Evolutionary conservation across 2,329 filamentous ascomycete species (phyloP), one percentile per base, ranked within the genome.

Genomic region (Monosporascus sp.): DNA sequence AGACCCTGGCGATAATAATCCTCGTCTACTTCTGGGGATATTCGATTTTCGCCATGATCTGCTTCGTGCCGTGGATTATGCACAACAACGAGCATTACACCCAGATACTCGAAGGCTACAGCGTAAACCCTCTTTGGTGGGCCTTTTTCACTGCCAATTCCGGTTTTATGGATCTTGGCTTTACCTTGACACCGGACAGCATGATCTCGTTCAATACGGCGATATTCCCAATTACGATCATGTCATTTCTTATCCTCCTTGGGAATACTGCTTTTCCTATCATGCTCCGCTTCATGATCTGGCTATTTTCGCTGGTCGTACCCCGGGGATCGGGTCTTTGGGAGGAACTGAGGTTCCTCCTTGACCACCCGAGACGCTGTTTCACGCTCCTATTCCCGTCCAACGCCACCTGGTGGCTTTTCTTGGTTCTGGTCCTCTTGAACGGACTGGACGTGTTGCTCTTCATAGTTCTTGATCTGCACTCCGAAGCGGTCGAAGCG

Each of bases 181-280:
- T 91, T 63, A 93, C 92, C 2, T 76, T 99, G 59, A 97, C 91
- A 0, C 88, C 92, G 0, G 90, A 97, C 72, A 97, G 91, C 61
- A 97, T 99, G 91, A 81, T 85, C 43, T 93, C 90, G 0, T 97
- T 97, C 69, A 85, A 90, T 61, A 81, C 76, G 8, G 90, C 91
- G 1, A 76, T 88, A 7, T 88, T 90, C 62, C 85, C 88, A 1
- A 76, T 97, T 46, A 76, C 97, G 22, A 67, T 94, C 44, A 84
- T 91, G 72, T 84, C 85, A 7, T 96, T 96, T 62, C 80, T 97
- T 43, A 94, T 97, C 66, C 85, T 97, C 56, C 91, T 96, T 56
- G 93, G 93, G 52, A 97, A 97, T 65, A 97, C 93, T 0, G 94
- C 88, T 0, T 97, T 97, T 62, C 94, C 93, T 0, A 90, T 94